Evolutionary conservation across 257 asterid genomes (phyloP).

Genomic region (Solanum bulbocastanum): DNA sequence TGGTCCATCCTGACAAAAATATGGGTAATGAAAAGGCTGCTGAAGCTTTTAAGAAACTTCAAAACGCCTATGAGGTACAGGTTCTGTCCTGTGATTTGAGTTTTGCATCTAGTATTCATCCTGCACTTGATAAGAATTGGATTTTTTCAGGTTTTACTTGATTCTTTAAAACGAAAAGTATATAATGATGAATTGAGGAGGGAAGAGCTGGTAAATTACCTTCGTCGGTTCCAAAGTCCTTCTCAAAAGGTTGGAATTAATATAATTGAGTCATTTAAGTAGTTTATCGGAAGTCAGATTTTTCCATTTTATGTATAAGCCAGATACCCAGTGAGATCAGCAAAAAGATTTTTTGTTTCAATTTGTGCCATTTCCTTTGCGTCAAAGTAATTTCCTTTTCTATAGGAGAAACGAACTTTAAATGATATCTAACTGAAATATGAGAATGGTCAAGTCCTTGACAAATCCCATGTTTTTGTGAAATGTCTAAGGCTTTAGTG

Average conservation of each 20-base stretch:
- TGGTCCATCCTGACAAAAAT: constrained; percentile 98
- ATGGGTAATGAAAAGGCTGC: constrained; percentile 95
- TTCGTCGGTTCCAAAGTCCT: constrained; percentile 61
- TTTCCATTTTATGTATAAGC: background rate
- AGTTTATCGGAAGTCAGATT: background rate
- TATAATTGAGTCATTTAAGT: background rate
- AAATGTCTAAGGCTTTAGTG: background rate
- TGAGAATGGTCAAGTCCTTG: background rate
- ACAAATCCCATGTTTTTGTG: background rate
- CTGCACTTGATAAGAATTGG: constrained; percentile 8
- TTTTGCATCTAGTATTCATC: background rate
- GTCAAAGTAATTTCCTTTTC: background rate
- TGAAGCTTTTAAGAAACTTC: constrained; percentile 97
- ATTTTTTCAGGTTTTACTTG: constrained; percentile 63
- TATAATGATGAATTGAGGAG: constrained; percentile 86
- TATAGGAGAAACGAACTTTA: background rate
- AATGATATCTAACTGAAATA: background rate
- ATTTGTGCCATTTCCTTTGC: background rate
- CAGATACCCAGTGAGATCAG: background rate
- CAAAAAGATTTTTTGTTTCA: background rate
- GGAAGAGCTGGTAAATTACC: constrained; percentile 80
- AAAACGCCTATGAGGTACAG: constrained; percentile 90
- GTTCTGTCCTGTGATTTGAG: background rate
- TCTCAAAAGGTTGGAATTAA: constrained; percentile 51
- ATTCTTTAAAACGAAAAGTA: constrained; percentile 69